Base-by-base conservation (phyloP, 352 stramenopile genomes). In the Phytophthora podocarpi region DNA sequence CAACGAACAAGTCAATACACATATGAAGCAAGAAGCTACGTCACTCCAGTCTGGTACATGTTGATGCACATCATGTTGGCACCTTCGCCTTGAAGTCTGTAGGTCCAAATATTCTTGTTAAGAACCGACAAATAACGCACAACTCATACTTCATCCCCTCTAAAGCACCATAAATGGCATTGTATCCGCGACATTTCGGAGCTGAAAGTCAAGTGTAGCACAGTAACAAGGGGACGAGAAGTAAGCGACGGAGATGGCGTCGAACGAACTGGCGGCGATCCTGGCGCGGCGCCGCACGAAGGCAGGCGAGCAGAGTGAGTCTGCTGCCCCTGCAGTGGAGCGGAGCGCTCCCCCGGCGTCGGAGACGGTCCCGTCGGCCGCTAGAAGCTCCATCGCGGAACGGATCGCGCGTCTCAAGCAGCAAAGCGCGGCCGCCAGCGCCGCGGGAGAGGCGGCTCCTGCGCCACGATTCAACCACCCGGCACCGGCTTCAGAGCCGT, bases 191-290 rank as follows among this genome's bases (percentile, higher is more conserved):
- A 69, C 53, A 65, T 65, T 53, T 56, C 11, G 18, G 3, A 34
- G 31, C 35, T 59, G 31, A 47, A 57, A 62, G 53, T 59, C 51
- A 24, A 61, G 37, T 20, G 31, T 47, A 13, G 6, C 8, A 34
- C n/a, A 18, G 26, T 45, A 18, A 70, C 64, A 72, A 72, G 45
- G n/a, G 46, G 43, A 74, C 60, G 60, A 70, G 40, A 59, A 61
- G 50, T 59, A 32, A n/a, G n/a, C n/a, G 37, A 45, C 37, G 37
- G 37, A 48, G 28, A 93, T 93, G 85, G 80, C 85, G 48, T 75
- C 85, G 64, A 93, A 90, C 70, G 87, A 95, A 70, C 62, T 95
- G 55, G 82, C 84, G 35, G 80, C 87, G 56, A 93, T 93, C 58
- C 75, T 95, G 20, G 87, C 87, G 30, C 76, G 85, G 16, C 84